phyloP scores from a whole-genome alignment of 1,284 basidiomycete genomes.

The Ganoderma multipileum region DNA sequence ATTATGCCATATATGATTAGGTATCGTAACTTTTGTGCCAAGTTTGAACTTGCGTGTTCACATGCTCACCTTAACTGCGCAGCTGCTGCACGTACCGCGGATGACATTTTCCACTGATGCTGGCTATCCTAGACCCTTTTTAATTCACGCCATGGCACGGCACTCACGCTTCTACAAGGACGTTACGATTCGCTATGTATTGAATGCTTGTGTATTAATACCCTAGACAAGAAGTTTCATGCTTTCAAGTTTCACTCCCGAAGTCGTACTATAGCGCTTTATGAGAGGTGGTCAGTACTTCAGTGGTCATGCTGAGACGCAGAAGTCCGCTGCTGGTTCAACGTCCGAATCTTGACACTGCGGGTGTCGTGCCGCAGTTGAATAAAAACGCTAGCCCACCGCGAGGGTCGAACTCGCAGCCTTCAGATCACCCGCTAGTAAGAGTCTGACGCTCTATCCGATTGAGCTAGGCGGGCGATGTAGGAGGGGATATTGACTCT shows the following conservation, averaged over 20 bases:
- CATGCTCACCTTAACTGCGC: slow-evolving; percentile 12
- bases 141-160: slow-evolving; percentile 7
- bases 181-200: slow-evolving; percentile 28
- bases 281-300: background rate
- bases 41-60: background rate
- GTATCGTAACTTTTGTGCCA: slow-evolving; percentile 33
- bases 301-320: background rate
- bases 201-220: slow-evolving; percentile 23
- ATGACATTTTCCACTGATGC: slow-evolving; percentile 39
- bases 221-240: slow-evolving; percentile 12
- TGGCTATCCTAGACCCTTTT: slow-evolving; percentile 10
- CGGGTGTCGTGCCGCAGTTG: too few relatives aligned
- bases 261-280: background rate
- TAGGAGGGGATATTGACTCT: background rate
- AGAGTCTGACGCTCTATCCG: slow-evolving; percentile 88
- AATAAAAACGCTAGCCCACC: slow-evolving; percentile 66
- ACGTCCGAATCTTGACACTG: background rate
- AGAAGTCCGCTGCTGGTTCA: too few relatives aligned
- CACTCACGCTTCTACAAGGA: slow-evolving; percentile 19
- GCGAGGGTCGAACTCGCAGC: slow-evolving; percentile 93
- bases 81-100: slow-evolving; percentile 79
- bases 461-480: slow-evolving; percentile 81
- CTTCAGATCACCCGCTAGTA: slow-evolving; percentile 65
- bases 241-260: background rate
- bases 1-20: slow-evolving; percentile 78